Evolutionary conservation across 257 asterid genomes (phyloP).

Genomic region (Phtheirospermum japonicum): DNA sequence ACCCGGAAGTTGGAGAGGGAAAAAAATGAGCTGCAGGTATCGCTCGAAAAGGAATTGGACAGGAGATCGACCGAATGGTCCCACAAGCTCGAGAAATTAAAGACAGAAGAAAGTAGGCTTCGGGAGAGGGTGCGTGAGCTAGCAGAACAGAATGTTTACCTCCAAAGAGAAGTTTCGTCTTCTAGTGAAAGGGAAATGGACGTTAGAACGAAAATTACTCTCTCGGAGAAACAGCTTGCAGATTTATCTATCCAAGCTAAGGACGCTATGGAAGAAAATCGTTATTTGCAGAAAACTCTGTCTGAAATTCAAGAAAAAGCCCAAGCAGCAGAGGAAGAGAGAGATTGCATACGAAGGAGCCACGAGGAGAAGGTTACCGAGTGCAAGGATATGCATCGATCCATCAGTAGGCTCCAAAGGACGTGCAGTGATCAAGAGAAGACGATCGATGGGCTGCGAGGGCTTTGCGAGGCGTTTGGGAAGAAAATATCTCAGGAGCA

Average conservation of each 20-base stretch:
- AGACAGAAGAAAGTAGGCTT: constrained; percentile 87
- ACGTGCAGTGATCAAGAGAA: constrained; percentile 86
- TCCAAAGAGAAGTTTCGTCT: constrained; percentile 84
- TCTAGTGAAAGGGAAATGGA: constrained; percentile 63
- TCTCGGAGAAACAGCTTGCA: constrained; percentile 59
- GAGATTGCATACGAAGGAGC: constrained; percentile 63
- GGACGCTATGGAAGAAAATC: constrained; percentile 55
- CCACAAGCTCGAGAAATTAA: constrained; percentile 75
- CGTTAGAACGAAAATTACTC: constrained; percentile 40
- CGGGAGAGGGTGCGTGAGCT: constrained; percentile 92
- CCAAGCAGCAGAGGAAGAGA: constrained; percentile 66
- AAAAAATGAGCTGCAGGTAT: constrained; percentile 71
- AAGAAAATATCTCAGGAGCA: constrained; percentile 47
- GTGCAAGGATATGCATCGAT: constrained; percentile 83
- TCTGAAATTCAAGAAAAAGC: constrained; percentile 58
- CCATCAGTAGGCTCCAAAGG: constrained; percentile 74
- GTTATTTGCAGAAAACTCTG: constrained; percentile 48
- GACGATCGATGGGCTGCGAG: constrained; percentile 81
- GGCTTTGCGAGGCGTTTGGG: constrained; percentile 65
- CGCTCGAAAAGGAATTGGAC: constrained; percentile 85
- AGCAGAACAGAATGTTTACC: constrained; percentile 93
- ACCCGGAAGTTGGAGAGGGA: constrained; percentile 71
- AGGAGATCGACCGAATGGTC: constrained; percentile 94
- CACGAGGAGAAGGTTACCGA: constrained; percentile 69
- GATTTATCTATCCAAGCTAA: constrained; percentile 50